Evolutionary conservation across 306 rosid species (phyloP).

Genomic region (Cicer judaicum): DNA sequence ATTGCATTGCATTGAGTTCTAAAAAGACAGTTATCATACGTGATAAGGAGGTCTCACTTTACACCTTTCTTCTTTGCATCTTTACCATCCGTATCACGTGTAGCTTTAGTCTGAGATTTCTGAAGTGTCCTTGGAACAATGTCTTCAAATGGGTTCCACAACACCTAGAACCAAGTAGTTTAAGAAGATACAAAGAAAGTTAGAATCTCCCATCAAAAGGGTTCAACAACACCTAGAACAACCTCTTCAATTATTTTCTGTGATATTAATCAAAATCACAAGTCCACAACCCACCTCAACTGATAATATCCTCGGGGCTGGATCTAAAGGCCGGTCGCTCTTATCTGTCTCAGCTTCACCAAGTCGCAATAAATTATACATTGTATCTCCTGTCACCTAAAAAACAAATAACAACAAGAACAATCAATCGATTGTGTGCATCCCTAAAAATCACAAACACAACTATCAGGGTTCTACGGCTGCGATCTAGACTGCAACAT

Average conservation of each 20-base stretch:
- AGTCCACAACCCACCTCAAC: conserved; percentile 70
- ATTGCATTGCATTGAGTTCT: conserved; percentile 20
- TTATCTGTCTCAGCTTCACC: conserved; percentile 86
- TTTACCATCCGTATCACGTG: conserved; percentile 60
- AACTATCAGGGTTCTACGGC: background rate
- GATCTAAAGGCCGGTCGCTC: conserved; percentile 84
- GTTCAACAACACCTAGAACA: conserved; percentile 5
- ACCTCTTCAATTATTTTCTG: conserved; percentile 15
- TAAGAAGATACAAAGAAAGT: conserved; percentile 31
- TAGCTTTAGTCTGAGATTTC: conserved; percentile 47
- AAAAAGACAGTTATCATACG: conserved; percentile 3
- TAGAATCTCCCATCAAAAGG: conserved; percentile 34
- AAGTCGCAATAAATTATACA: conserved; percentile 79
- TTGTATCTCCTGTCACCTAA: conserved; percentile 94
- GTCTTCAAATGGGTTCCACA: conserved; percentile 96
- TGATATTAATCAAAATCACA: conserved; percentile 29
- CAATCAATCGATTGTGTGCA: conserved; percentile 3
- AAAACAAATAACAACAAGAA: conserved; percentile 47
- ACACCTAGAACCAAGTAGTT: conserved; percentile 56
- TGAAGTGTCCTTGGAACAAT: conserved; percentile 72
- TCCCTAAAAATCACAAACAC: background rate
- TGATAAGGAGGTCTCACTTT: conserved; percentile 59
- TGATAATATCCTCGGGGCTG: conserved; percentile 76
- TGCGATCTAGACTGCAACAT: background rate
- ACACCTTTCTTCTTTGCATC: conserved; percentile 76